Evolutionary conservation across 1,139 yeast genomes (phyloP), one percentile per base, ranked within the genome.

Genomic region (Diutina ranongensis): DNA sequence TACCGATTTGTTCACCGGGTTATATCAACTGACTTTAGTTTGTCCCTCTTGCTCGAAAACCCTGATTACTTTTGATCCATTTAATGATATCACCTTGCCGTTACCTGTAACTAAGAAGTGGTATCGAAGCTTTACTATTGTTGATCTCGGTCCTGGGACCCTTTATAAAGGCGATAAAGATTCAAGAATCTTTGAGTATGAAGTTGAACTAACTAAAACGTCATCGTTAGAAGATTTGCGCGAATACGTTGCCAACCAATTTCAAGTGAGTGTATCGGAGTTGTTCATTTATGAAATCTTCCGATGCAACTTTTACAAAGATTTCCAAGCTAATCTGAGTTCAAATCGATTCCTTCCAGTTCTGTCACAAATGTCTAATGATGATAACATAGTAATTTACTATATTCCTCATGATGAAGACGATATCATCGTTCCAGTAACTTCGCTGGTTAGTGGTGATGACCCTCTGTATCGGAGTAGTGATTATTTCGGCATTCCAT

Each of bases 11-110:
- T 92, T 92, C 65, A 86, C 92, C 8, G 97, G 97, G 0, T 60
- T 88, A 56, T 92, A 92, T 60, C 85, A 87, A 60, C 87, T 96
- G 2, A 87, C 96, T 0, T 67, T 92, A 49, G 76, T 84, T 7
- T 92, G 98, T 57, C 97, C 98, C 0, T 80, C 67, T 19, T 92
- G 98, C 62, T 61, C 73, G 10, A 83, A 83, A 53, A 78, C 86
- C 2, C 84, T 95, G 27, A 74, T 89, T 22, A 89, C 97, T 0
- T 92, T 89, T 64, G 98, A 92, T 59, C 98, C 98, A 0, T 92
- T 81, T 58, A 86, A 81, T 65, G 97, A 88, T 57, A 65, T 92
- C 52, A 89, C 98, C 0, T 66, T 92, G 44, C 97, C 97, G 0
- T 66, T 92, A 41, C 97, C 97, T 0, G 78, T 83, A 12, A 78